These are phyloP conservation scores for Talaromyces sp. DNA, from an alignment of 2,329 filamentous ascomycete genomes.

Conservation along the genomic window DNA sequence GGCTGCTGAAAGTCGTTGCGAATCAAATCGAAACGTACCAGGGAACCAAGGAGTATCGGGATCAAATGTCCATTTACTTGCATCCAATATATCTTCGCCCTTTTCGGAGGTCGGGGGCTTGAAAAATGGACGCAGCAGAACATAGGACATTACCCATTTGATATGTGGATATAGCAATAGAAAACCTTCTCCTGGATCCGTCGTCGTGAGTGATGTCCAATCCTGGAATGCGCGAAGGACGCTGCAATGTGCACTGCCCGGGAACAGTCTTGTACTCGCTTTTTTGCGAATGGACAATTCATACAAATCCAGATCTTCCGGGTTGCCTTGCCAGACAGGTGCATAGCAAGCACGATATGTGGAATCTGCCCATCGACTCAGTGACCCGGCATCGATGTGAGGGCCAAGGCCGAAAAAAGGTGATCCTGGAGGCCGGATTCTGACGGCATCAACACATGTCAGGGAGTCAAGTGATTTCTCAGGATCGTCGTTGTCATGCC, in stretches of 20 bases:
- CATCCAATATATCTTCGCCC: background rate
- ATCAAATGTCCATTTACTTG: background rate
- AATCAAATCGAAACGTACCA: background rate
- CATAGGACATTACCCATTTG: background rate
- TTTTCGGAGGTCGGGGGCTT: background rate
- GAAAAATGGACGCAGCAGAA: background rate
- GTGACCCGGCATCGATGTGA: background rate
- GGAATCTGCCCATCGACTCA: background rate
- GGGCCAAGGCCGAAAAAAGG: background rate
- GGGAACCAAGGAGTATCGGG: background rate
- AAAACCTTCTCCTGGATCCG: background rate
- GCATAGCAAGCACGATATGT: background rate
- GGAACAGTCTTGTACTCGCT: background rate
- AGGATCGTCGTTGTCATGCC: background rate
- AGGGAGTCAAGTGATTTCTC: background rate
- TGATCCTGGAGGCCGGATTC: background rate
- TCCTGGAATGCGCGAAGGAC: background rate
- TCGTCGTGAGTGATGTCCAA: background rate
- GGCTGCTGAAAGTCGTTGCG: background rate
- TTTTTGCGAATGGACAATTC: background rate
- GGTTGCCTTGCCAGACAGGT: background rate
- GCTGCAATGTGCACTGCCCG: background rate
- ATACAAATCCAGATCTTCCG: background rate
- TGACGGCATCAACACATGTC: background rate
- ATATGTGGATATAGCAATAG: background rate